Base-by-base conservation (phyloP, 2,329 filamentous ascomycete species). In the Phoma herbarum region DNA sequence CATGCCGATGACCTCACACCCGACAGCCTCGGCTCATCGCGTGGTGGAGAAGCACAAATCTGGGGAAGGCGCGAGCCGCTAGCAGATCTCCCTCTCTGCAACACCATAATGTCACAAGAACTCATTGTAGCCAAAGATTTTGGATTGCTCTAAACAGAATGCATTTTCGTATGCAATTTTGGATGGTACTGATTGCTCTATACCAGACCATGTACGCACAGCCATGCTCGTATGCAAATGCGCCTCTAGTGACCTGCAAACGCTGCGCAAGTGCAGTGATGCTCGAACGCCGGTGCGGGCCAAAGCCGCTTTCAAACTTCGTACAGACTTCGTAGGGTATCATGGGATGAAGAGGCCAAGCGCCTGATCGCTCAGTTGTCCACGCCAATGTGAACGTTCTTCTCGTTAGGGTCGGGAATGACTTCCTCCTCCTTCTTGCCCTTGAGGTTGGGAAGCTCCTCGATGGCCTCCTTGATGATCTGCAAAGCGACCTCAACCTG, bases 391-490 rank as follows among this genome's bases (percentile, higher is more conserved):
- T 85, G 84, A 48, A 88, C 84, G 66, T 85, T 82, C 80, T 86
- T 89, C 78, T 89, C 87, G 11, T 80, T 79, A 5, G 78, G 69
- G 22, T 59, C 46, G 12, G 86, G 85, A 47, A 89, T 80, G n/a
- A 88, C 74, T 57, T 84, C 71, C 51, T 85, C 79, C 62, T 76
- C 72, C 49, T 59, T 79, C 69, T 83, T 72, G 1, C 84, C 86
- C 77, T 87, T 85, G 60, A 88, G 79, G 7, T 73, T 88, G 2
- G 93, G 93, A 52, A 99, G 84, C 78, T 97, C 93, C 66, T 85
- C 83, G 71, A 97, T 84, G 14, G 94, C 89, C 74, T 93, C 88
- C 62, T 88, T 85, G 74, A 99, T 96, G 72, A 95, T 94, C 51
- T 78, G 78, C 53, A 98, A 77, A 1, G 94, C 90, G 73, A 88